Evolutionary conservation across 352 stramenopile genomes (phyloP).

Genomic region (Phytophthora pistaciae): DNA sequence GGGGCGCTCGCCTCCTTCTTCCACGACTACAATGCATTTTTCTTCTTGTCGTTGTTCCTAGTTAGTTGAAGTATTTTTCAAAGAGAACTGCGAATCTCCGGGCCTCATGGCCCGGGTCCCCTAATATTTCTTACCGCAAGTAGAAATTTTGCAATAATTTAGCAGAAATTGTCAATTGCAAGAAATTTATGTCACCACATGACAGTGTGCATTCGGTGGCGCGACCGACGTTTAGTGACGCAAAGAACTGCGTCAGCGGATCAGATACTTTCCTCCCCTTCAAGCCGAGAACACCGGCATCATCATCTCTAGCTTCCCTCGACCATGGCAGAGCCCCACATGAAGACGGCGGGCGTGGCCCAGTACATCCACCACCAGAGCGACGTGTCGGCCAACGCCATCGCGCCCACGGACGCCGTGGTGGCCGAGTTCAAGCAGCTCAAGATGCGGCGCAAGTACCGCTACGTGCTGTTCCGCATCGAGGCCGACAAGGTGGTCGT

Average conservation of each 20-base stretch:
- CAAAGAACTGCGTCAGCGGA: constrained; percentile 9
- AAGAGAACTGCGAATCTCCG: no score
- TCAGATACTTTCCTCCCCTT: constrained; percentile 21
- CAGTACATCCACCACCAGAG: constrained; percentile 81
- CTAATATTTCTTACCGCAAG: no score
- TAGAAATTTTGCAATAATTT: no score
- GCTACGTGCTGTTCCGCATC: constrained; percentile 88
- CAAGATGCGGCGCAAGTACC: constrained; percentile 91
- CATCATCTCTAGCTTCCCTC: not conserved
- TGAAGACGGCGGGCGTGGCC: constrained; percentile 87
- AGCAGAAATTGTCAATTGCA: not conserved
- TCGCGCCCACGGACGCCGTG: constrained; percentile 70
- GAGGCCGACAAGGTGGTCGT: constrained; percentile 76
- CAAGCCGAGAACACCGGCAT: constrained; percentile 6
- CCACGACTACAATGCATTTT: no score
- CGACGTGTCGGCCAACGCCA: constrained; percentile 75
- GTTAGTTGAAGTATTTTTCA: no score
- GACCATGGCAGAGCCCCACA: constrained; percentile 82
- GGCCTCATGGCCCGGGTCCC: no score
- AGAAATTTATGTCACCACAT: not conserved
- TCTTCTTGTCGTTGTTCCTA: no score
- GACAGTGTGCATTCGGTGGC: constrained; percentile 15
- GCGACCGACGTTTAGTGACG: constrained; percentile 7
- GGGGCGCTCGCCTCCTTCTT: no score
- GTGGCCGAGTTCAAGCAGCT: constrained; percentile 84